These are phyloP conservation scores for Fusarium coffeatum DNA, from an alignment of 2,329 filamentous ascomycete species.

Conservation along the genomic window DNA sequence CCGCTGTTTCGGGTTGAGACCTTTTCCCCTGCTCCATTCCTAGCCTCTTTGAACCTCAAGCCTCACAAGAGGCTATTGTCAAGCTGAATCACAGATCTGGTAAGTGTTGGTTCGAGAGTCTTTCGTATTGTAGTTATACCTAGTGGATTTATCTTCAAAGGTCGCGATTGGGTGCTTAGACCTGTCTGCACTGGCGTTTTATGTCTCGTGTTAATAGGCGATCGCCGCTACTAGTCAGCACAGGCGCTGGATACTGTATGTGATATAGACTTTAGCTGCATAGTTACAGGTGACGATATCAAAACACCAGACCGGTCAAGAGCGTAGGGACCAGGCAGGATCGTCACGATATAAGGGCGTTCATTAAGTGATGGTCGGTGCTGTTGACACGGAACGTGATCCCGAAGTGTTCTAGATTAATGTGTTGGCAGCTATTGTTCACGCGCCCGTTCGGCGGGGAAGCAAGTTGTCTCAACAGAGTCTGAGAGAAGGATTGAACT, in stretches of 20 bases:
- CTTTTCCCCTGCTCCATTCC: constrained; percentile 9
- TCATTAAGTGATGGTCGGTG: neutral
- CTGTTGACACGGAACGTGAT: neutral
- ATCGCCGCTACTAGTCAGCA: constrained; percentile 2
- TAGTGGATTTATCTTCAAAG: constrained; percentile 4
- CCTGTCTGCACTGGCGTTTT: constrained; percentile 15
- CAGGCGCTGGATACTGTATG: constrained; percentile 17
- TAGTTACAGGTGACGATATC: constrained; percentile 4
- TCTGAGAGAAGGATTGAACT: neutral
- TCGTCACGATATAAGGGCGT: constrained; percentile 1
- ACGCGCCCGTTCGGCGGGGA: neutral
- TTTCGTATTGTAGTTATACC: neutral
- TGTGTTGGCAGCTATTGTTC: neutral
- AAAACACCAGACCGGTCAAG: neutral
- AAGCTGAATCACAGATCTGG: neutral
- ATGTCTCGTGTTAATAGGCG: constrained; percentile 24
- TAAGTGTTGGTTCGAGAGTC: neutral
- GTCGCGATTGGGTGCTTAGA: constrained; percentile 29
- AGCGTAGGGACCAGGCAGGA: neutral
- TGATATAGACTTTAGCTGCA: constrained; percentile 26
- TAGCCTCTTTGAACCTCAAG: neutral
- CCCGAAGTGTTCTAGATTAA: neutral
- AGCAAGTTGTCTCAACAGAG: neutral
- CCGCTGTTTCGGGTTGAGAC: constrained; percentile 31
- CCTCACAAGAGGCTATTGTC: neutral